A percentile compares a stretch with the other conserved stretches of the same genome.
Conservation (phyloP, 2,329 filamentous ascomycete species). For the Phoma sp. region DNA sequence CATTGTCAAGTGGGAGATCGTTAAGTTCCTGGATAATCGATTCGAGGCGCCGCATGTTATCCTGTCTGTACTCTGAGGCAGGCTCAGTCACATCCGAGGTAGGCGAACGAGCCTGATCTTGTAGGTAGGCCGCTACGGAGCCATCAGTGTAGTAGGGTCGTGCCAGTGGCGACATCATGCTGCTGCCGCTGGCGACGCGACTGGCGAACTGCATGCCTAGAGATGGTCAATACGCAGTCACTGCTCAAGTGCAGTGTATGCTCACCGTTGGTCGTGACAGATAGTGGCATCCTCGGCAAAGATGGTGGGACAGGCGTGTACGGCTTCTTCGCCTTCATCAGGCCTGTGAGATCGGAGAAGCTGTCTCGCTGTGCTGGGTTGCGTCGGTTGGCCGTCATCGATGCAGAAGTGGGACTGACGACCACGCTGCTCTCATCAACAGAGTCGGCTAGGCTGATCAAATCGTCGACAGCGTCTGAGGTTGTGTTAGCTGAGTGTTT, state of each 20-base stretch:
- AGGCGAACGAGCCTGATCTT: conserved; percentile 1
- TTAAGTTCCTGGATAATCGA: background rate
- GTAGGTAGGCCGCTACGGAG: conserved; percentile 17
- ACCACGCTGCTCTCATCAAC: background rate
- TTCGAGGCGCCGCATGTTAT: conserved; percentile 8
- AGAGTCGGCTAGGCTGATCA: conserved; percentile 19
- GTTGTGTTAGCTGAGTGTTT: background rate
- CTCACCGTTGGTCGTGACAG: conserved; percentile 2
- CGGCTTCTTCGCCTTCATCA: conserved; percentile 29
- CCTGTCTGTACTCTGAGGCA: background rate
- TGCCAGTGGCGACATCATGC: conserved; percentile 12
- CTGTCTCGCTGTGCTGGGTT: conserved; percentile 17
- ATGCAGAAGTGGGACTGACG: background rate
- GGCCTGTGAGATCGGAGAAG: conserved; percentile 23
- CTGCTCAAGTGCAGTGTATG: background rate
- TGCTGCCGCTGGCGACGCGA: background rate
- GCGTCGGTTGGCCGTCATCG: background rate
- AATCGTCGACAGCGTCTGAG: conserved; percentile 14
- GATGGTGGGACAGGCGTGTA: conserved; percentile 6
- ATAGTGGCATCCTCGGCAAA: background rate
- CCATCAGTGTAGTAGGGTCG: conserved; percentile 1
- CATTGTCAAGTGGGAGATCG: background rate
- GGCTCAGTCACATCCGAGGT: background rate
- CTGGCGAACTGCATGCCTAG: conserved; percentile 14
- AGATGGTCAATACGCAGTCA: background rate